Base-by-base conservation (phyloP, 2,329 filamentous ascomycete species). In the Orbilia blumenaviensis region DNA sequence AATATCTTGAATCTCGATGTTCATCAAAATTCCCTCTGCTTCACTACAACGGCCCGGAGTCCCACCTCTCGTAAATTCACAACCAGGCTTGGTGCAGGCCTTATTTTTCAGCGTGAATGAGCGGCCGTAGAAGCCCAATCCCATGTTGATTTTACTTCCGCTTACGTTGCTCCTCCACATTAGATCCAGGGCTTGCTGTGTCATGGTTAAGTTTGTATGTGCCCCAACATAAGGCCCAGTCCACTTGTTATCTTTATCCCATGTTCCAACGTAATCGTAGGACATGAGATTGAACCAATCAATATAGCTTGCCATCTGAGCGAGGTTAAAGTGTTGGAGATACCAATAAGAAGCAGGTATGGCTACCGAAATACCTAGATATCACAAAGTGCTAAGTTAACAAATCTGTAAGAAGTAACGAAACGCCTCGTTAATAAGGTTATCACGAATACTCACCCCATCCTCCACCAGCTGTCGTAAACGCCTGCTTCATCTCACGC, bases 181-280 rank as follows among this genome's bases (percentile, higher is more conserved):
- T 0, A 82, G 78, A 50, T 82, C 78, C 2, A 82, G 41, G 5
- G 78, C 79, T 8, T 46, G 10, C 9, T 81, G 71, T n/a, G 82
- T 82, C 66, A 82, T 80, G 7, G 81, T 81, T 3, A 81, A 34
- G 60, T 82, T 82, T 4, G 81, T 82, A 50, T 81, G 80, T 1
- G 78, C 66, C n/a, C 66, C 18, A 34, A 78, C 50, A 27, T 54
- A 52, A 12, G 60, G 64, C 3, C 77, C 77, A 10, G 18, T 56
- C 67, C 67, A 77, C 6, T 32, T 41, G 2, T 58, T 48, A 3
- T 66, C n/a, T 2, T 36, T 42, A 29, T 78, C 71, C 76, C 71
- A 78, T 46, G 60, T 56, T 7, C 76, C 71, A 14, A 52, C 38
- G 9, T 27, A 44, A 38, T 34, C 27, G 12, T 50, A 52, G 60